A percentile compares a stretch with the other conserved stretches of the same genome.
Evolutionary conservation across 768 basidiomycete genomes (phyloP).

Genomic region (Pisolithus orientalis): DNA sequence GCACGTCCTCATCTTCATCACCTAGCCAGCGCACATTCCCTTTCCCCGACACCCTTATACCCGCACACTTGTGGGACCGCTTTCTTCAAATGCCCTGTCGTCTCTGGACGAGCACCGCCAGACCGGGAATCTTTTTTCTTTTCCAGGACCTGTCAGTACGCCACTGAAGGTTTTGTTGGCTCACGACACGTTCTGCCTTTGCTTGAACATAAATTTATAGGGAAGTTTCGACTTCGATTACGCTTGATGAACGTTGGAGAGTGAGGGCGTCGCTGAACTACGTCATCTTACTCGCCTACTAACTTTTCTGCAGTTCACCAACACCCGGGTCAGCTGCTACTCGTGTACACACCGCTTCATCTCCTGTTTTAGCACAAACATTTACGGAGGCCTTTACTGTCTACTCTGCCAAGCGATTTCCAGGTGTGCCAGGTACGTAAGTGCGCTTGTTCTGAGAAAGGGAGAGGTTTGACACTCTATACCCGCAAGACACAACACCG

Average conservation of each 20-base stretch:
- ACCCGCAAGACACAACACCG: constrained; percentile 68
- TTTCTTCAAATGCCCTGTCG: constrained; percentile 85
- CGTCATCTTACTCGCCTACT: constrained; percentile 13
- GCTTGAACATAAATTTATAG: constrained; percentile 34
- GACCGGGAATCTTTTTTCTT: constrained; percentile 88
- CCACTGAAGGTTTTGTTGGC: constrained; percentile 66
- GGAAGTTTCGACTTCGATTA: constrained; percentile 79
- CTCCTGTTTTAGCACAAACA: constrained; percentile 77
- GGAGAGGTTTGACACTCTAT: constrained; percentile 15
- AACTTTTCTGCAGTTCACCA: constrained; percentile 46
- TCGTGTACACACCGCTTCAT: constrained; percentile 59
- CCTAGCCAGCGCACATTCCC: constrained; percentile 33
- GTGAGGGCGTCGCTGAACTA: constrained; percentile 48
- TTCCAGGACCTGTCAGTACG: constrained; percentile 92
- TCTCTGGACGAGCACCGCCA: constrained; percentile 77
- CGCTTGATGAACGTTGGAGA: constrained; percentile 86
- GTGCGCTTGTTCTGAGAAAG: constrained; percentile 8
- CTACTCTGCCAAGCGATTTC: constrained; percentile 90
- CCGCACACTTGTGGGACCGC: constrained; percentile 83
- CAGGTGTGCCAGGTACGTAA: constrained; percentile 79
- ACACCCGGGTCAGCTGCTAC: constrained; percentile 64
- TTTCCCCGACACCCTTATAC: constrained; percentile 73
- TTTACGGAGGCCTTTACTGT: constrained; percentile 83
- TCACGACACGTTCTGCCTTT: constrained; percentile 23
- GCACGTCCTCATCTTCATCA: constrained; percentile 20